These are phyloP conservation scores for Lavandula angustifolia DNA, from an alignment of 257 asterid species.

Conservation along the genomic window DNA sequence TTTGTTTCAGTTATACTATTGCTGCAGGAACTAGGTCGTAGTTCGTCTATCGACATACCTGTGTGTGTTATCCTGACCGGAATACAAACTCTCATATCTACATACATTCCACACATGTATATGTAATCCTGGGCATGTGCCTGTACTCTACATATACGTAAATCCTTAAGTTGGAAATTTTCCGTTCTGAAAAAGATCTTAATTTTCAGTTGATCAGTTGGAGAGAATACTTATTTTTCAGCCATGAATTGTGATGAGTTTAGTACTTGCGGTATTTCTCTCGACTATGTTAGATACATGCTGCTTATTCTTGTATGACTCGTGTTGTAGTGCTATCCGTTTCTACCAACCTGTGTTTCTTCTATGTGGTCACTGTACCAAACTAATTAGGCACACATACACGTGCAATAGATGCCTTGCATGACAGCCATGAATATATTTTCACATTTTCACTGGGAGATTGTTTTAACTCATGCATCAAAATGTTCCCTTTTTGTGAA, in stretches of 20 bases:
- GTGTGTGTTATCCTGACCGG: neutral
- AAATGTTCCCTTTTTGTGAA: neutral
- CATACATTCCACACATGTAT: neutral
- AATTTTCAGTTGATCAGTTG: neutral
- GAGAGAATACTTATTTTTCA: neutral
- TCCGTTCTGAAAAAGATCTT: conserved; percentile 15
- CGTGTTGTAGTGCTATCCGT: neutral
- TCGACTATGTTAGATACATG: neutral
- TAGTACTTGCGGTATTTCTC: neutral
- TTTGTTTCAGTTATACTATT: conserved; percentile 31
- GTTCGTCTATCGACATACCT: neutral
- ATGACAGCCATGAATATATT: conserved; percentile 1
- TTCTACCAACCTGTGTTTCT: conserved; percentile 13
- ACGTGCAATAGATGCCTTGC: neutral
- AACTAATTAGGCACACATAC: neutral
- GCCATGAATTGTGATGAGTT: conserved; percentile 9
- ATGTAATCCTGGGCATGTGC: neutral
- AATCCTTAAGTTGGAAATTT: neutral
- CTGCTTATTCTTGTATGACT: conserved; percentile 15
- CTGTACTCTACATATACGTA: neutral
- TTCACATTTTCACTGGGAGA: conserved; percentile 1
- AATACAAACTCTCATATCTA: neutral
- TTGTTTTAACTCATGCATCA: conserved; percentile 4
- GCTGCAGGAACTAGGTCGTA: conserved; percentile 2
- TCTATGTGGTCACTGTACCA: conserved; percentile 12